These are phyloP conservation scores for Mucor racemosus DNA, from an alignment of 371 early-diverging fungal species.

Conservation along the genomic window DNA sequence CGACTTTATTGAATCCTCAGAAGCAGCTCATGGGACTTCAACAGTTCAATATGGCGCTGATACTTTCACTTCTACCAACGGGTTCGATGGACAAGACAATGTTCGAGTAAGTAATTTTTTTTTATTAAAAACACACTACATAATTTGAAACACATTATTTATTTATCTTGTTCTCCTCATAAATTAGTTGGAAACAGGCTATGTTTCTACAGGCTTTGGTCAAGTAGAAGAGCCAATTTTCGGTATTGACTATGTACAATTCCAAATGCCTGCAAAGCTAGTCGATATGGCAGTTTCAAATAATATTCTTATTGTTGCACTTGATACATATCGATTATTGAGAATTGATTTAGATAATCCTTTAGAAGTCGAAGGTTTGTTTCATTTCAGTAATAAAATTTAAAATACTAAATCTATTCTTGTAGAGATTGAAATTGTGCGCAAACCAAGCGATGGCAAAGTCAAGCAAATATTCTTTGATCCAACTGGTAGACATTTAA, in stretches of 20 bases:
- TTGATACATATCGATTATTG: conserved; percentile 67
- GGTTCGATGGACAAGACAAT: conserved; percentile 22
- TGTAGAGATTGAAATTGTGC: conserved; percentile 76
- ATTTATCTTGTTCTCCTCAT: not conserved
- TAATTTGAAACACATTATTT: not conserved
- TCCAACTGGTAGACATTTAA: conserved; percentile 85
- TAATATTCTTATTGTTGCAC: conserved; percentile 75
- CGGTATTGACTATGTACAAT: conserved; percentile 84
- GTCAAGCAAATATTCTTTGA: conserved; percentile 79
- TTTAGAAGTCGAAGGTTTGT: conserved; percentile 32
- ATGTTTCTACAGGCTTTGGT: conserved; percentile 42
- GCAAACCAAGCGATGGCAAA: conserved; percentile 62
- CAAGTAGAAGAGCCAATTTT: conserved; percentile 61
- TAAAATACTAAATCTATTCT: too few species aligned
- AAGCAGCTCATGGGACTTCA: not conserved
- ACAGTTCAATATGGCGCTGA: conserved; percentile 12
- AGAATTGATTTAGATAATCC: conserved; percentile 74
- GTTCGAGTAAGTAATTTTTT: conserved; percentile 5
- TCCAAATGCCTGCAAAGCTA: conserved; percentile 72
- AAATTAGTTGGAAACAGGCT: conserved; percentile 57
- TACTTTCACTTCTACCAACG: conserved; percentile 13
- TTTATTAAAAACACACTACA: not conserved
- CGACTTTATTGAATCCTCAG: conserved; percentile 43
- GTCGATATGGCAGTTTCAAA: conserved; percentile 76
- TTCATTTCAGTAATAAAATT: not conserved